phyloP scores from a whole-genome alignment of 371 early-diverging fungal species.

The Mucor indicus region DNA sequence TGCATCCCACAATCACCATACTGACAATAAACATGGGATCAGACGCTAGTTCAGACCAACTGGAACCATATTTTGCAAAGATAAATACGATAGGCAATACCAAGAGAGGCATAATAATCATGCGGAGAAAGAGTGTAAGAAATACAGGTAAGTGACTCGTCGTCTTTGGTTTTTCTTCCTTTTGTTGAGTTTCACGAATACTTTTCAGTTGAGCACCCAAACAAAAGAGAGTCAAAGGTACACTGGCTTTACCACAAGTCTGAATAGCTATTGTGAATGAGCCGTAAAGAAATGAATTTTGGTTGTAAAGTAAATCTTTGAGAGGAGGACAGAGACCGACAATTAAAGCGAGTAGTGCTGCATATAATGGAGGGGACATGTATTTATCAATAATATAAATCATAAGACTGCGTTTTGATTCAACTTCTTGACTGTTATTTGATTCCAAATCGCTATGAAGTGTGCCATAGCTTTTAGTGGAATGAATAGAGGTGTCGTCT shows the following conservation, averaged over 20 bases:
- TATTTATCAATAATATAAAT: too few relatives aligned
- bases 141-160: constrained; percentile 24
- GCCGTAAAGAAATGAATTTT: constrained; percentile 51
- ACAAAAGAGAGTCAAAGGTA: constrained; percentile 67
- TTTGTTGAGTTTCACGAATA: constrained; percentile 27
- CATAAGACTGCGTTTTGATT: too few relatives aligned
- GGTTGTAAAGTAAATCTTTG: constrained; percentile 48
- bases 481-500: background rate
- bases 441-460: background rate
- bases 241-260: constrained; percentile 65
- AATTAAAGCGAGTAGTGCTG: constrained; percentile 54
- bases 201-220: constrained; percentile 65
- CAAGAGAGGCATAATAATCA: constrained; percentile 39
- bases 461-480: constrained; percentile 7
- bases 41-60: constrained; percentile 30
- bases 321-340: constrained; percentile 53
- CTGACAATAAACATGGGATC: constrained; percentile 52
- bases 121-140: constrained; percentile 35
- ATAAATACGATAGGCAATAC: constrained; percentile 45
- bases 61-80: constrained; percentile 25
- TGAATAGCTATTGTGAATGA: constrained; percentile 62
- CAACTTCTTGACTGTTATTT: too few relatives aligned
- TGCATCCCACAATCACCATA: constrained; percentile 49
- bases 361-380: constrained; percentile 65
- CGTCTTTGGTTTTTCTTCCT: constrained; percentile 4